These are phyloP conservation scores for Fonsecaea nubica DNA, from an alignment of 2,329 filamentous ascomycete genomes.

Conservation along the genomic window DNA sequence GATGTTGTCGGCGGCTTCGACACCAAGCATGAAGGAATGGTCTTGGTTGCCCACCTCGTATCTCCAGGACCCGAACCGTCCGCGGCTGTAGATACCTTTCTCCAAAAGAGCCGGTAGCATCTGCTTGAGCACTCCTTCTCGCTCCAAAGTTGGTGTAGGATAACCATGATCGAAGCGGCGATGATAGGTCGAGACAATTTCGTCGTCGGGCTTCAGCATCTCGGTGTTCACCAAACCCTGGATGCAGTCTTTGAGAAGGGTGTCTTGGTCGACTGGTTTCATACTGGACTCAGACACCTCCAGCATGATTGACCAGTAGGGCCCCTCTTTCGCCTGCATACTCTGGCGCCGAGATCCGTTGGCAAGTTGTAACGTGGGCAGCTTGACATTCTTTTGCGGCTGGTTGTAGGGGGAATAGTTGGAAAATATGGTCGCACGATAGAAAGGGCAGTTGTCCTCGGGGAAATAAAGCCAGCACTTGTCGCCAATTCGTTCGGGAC, in stretches of 20 bases:
- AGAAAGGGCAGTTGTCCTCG: slow-evolving; percentile 98
- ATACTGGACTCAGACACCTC: slow-evolving; percentile 94
- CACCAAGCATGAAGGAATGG: slow-evolving; percentile 96
- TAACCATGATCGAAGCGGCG: slow-evolving; percentile 98
- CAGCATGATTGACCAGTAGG: slow-evolving; percentile 99
- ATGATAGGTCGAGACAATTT: slow-evolving; percentile 98
- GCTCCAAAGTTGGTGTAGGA: slow-evolving; percentile 91
- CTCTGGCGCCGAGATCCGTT: slow-evolving; percentile 81
- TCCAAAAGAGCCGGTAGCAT: slow-evolving; percentile 91
- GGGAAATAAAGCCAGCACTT: slow-evolving; percentile 99
- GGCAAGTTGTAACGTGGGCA: slow-evolving; percentile 83
- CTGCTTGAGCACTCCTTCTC: slow-evolving; percentile 90
- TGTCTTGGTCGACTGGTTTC: slow-evolving; percentile 90
- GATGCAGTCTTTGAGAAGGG: slow-evolving; percentile 86
- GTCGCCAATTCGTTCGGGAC: slow-evolving; percentile 95
- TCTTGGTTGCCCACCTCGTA: slow-evolving; percentile 98
- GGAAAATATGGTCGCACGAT: slow-evolving; percentile 99
- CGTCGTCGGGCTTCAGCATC: slow-evolving; percentile 88
- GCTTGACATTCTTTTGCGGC: slow-evolving; percentile 79
- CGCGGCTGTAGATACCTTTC: slow-evolving; percentile 91
- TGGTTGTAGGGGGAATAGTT: slow-evolving; percentile 99
- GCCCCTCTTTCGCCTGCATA: slow-evolving; percentile 77
- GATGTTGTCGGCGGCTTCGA: slow-evolving; percentile 90
- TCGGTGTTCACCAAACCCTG: slow-evolving; percentile 97
- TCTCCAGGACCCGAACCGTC: slow-evolving; percentile 96